A percentile compares a stretch with the other conserved stretches of the same genome.
Conservation (phyloP, 305 asterid genomes). For the Solanum hybrid region DNA sequence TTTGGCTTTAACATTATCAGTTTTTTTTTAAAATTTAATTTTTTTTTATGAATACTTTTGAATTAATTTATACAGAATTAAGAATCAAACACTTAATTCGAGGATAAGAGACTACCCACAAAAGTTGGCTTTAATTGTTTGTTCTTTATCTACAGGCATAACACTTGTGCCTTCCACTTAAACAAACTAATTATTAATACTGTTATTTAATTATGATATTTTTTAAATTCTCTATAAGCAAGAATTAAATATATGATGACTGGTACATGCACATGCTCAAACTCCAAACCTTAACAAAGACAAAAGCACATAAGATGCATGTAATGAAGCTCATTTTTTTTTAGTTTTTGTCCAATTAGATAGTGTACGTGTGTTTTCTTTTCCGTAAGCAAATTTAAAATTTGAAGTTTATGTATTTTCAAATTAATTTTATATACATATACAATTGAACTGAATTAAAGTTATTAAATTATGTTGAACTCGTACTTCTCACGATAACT, state of each 20-base stretch:
- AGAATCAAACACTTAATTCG: neutral
- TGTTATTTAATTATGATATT: neutral
- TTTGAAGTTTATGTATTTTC: neutral
- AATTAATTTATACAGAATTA: neutral
- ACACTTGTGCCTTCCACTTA: conserved; percentile 1
- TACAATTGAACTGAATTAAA: too few species aligned
- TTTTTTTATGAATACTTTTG: neutral
- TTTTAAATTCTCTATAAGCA: neutral
- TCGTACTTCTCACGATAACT: neutral
- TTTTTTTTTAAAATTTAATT: neutral
- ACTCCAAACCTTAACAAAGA: neutral
- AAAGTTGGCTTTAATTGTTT: neutral
- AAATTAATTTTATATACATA: too few species aligned
- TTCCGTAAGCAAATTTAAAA: neutral
- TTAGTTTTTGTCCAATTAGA: neutral
- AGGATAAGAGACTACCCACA: neutral
- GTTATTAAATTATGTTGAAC: neutral
- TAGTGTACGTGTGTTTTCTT: neutral
- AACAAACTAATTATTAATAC: neutral
- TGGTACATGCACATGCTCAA: neutral
- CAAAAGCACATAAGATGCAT: neutral
- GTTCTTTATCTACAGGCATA: neutral
- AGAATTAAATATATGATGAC: neutral
- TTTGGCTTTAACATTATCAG: neutral
- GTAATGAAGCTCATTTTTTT: neutral